Percentiles rank a stretch among this genome's conserved stretches.
Evolutionary conservation across 768 basidiomycete genomes (phyloP).

Genomic region (Hypholoma fasciculare): DNA sequence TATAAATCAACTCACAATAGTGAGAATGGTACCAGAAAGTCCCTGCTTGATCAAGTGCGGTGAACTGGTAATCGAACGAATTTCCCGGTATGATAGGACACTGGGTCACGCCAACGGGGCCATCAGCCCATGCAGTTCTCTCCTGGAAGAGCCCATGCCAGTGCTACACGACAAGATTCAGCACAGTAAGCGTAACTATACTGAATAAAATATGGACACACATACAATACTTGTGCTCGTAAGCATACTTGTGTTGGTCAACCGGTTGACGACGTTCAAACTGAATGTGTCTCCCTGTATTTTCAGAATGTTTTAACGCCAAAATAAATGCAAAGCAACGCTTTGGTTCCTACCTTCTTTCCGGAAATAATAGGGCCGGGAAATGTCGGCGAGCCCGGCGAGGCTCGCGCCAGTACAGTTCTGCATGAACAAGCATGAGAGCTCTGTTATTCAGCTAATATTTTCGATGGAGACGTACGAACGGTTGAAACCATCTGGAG

Average conservation of each 20-base stretch:
- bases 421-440: background rate
- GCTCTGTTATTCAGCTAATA: no score
- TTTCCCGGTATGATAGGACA: constrained; percentile 40
- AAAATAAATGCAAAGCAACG: background rate
- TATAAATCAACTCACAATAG: constrained; percentile 20
- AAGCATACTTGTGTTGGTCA: constrained; percentile 3
- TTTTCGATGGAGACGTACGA: background rate
- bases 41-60: constrained; percentile 33
- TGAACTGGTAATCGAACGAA: constrained; percentile 39
- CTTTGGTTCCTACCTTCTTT: constrained; percentile 10
- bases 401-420: constrained; percentile 10
- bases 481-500: constrained; percentile 7
- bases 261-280: background rate
- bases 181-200: background rate
- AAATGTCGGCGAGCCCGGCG: constrained; percentile 6
- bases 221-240: constrained; percentile 6
- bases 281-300: constrained; percentile 5
- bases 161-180: background rate
- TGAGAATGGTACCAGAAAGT: constrained; percentile 40
- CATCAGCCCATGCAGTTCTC: constrained; percentile 1
- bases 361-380: constrained; percentile 23
- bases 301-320: background rate
- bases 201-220: background rate
- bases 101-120: constrained; percentile 28
- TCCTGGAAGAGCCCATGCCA: constrained; percentile 8